Evolutionary conservation across 129 eudicot genomes (phyloP).

Genomic region (Tagetes erecta): DNA sequence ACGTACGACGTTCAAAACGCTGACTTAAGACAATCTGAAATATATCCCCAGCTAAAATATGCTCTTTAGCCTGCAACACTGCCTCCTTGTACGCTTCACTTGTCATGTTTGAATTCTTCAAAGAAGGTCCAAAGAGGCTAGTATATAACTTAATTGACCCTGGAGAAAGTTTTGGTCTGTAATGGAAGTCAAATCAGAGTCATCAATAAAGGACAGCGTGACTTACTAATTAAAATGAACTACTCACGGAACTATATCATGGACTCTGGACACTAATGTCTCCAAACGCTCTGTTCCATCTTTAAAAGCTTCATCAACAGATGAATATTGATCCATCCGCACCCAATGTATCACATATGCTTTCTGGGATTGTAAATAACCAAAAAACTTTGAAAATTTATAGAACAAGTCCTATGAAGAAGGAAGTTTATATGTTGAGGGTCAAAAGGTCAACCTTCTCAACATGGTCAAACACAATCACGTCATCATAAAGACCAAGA

Average conservation of each 20-base stretch:
- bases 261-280: slow-evolving; percentile 76
- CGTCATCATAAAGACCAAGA: slow-evolving; percentile 96
- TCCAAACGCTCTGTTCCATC: slow-evolving; percentile 72
- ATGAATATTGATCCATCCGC: slow-evolving; percentile 64
- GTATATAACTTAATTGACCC: slow-evolving; percentile 83
- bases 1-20: slow-evolving; percentile 93
- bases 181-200: slow-evolving; percentile 28
- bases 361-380: slow-evolving; percentile 50
- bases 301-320: slow-evolving; percentile 73
- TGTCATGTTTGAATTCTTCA: slow-evolving; percentile 78
- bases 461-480: slow-evolving; percentile 97
- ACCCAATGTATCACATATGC: slow-evolving; percentile 95
- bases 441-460: slow-evolving; percentile 64
- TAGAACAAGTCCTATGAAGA: slow-evolving; percentile 12
- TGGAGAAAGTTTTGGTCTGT: slow-evolving; percentile 85
- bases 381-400: background rate
- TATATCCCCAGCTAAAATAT: slow-evolving; percentile 94
- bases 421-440: slow-evolving; percentile 7
- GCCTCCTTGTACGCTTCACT: slow-evolving; percentile 81
- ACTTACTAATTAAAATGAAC: slow-evolving; percentile 19
- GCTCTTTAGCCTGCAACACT: slow-evolving; percentile 92
- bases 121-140: slow-evolving; percentile 72
- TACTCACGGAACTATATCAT: slow-evolving; percentile 84
- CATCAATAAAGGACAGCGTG: slow-evolving; percentile 16
- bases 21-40: slow-evolving; percentile 98